These are phyloP conservation scores for Streptanthus diversifolius DNA, from an alignment of 345 rosid genomes.

Conservation along the genomic window DNA sequence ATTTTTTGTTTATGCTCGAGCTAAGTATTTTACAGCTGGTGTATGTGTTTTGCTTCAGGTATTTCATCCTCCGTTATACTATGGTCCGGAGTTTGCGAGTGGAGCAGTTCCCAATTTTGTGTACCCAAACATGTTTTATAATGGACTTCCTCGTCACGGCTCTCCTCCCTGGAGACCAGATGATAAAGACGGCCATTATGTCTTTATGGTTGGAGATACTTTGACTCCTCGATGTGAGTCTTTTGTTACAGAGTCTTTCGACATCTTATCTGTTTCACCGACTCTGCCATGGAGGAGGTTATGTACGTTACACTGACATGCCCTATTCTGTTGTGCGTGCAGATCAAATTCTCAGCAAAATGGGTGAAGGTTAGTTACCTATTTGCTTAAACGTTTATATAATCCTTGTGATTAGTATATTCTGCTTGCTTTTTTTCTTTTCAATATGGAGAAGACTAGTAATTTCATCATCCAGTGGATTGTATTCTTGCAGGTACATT, in stretches of 20 bases:
- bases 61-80: slow-evolving; percentile 50
- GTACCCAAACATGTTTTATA: slow-evolving; percentile 47
- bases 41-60: slow-evolving; percentile 36
- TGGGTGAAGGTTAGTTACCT: slow-evolving; percentile 72
- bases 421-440: not conserved
- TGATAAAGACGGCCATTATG: slow-evolving; percentile 79
- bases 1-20: not conserved
- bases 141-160: slow-evolving; percentile 40
- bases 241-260: slow-evolving; percentile 3
- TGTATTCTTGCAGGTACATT: slow-evolving; percentile 54
- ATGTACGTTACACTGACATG: slow-evolving; percentile 12
- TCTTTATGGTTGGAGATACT: slow-evolving; percentile 62
- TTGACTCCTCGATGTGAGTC: slow-evolving; percentile 63
- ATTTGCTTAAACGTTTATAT: not conserved
- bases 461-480: not conserved
- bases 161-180: slow-evolving; percentile 88
- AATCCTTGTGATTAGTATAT: not conserved
- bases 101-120: slow-evolving; percentile 46
- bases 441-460: not conserved
- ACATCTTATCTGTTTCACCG: slow-evolving; percentile 15
- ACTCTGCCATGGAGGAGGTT: not conserved
- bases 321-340: slow-evolving; percentile 35
- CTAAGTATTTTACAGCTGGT: not conserved
- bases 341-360: slow-evolving; percentile 75
- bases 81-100: slow-evolving; percentile 52